phyloP scores from a whole-genome alignment of 129 eudicot species.

The Flaveria robusta region DNA sequence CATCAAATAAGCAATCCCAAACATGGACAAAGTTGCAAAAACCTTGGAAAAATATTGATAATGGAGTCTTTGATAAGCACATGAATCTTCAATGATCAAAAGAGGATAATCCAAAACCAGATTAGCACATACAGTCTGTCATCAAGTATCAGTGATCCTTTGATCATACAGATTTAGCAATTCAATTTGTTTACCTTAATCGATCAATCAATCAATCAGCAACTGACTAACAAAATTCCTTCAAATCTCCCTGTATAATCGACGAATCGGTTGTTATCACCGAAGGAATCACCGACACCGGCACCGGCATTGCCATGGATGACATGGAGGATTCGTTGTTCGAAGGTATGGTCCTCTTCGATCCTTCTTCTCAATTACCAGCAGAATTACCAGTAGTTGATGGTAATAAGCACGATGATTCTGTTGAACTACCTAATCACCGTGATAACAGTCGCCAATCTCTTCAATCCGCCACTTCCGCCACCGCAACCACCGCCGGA shows the following conservation, averaged over 20 bases:
- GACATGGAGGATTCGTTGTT: conserved; percentile 63
- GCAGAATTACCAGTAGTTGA: not conserved
- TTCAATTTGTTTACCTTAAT: not conserved
- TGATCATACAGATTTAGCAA: not conserved
- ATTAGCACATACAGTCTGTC: conserved; percentile 12
- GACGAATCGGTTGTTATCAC: not conserved
- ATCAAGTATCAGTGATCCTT: too few species aligned
- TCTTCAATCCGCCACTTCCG: conserved; percentile 23
- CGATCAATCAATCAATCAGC: conserved; percentile 12
- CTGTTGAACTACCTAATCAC: conserved; percentile 28
- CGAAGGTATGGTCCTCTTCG: conserved; percentile 70
- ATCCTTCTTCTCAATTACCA: conserved; percentile 30
- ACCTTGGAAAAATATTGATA: not conserved
- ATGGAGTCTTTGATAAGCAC: not conserved
- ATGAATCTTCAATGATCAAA: conserved; percentile 4
- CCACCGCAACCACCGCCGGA: conserved; percentile 27
- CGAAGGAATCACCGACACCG: not conserved
- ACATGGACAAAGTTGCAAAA: not conserved
- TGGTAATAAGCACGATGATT: conserved; percentile 8
- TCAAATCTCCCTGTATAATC: conserved; percentile 2
- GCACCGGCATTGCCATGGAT: conserved; percentile 35
- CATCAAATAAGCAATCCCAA: too few species aligned
- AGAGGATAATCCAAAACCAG: conserved; percentile 2
- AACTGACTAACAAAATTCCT: not conserved
- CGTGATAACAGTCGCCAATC: conserved; percentile 9